Percentiles rank a stretch among this genome's conserved stretches.
Conservation (phyloP, 1,284 basidiomycete species). For the Leccinum pseudoinsigne region DNA sequence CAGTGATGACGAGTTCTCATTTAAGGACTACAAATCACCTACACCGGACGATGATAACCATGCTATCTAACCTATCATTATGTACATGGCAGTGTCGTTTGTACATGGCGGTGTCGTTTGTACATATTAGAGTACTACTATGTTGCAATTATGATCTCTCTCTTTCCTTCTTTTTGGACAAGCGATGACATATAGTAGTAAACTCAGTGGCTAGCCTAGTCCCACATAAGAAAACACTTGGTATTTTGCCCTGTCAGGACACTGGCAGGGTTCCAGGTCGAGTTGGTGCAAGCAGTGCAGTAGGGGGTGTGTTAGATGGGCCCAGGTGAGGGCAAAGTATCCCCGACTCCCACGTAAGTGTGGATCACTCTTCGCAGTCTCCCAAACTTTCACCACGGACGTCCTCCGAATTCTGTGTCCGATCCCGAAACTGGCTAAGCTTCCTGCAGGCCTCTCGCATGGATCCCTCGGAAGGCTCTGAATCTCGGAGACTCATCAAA, state of each 20-base stretch:
- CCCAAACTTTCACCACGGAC: slow-evolving; percentile 20
- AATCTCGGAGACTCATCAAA: too few species aligned
- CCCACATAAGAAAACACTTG: too few species aligned
- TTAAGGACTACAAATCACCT: not conserved
- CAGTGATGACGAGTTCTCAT: not conserved
- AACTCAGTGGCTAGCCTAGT: too few species aligned
- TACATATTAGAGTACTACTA: not conserved
- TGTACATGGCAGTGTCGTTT: not conserved
- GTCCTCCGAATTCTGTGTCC: slow-evolving; percentile 33
- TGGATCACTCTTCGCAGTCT: slow-evolving; percentile 15
- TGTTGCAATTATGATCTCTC: not conserved
- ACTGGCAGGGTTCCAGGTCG: too few species aligned
- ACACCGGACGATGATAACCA: not conserved
- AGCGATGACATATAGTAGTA: too few species aligned
- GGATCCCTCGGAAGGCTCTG: slow-evolving; percentile 34
- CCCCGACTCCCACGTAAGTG: too few species aligned
- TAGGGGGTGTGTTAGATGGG: too few species aligned
- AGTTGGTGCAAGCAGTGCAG: too few species aligned
- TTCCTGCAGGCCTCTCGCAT: slow-evolving; percentile 44
- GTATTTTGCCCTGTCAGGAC: too few species aligned
- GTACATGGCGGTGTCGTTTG: not conserved
- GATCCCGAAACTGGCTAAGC: slow-evolving; percentile 25
- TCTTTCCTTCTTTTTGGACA: too few species aligned
- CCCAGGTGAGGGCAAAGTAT: too few species aligned
- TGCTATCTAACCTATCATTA: slow-evolving; percentile 1